These are phyloP conservation scores for Aegilops speltoides DNA, from an alignment of 176 grass and related monocot species.

Conservation along the genomic window DNA sequence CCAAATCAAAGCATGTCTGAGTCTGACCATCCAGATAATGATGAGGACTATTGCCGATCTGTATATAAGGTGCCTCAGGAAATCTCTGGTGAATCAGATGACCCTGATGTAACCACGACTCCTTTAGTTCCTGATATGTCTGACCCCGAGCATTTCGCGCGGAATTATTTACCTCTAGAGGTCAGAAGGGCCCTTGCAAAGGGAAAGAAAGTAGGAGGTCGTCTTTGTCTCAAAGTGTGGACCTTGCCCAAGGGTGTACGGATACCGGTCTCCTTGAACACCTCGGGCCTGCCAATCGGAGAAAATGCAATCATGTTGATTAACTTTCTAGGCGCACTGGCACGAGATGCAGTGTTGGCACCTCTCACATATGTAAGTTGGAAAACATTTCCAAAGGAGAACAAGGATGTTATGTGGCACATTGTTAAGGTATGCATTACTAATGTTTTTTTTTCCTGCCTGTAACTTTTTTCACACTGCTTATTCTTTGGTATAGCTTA, in stretches of 20 bases:
- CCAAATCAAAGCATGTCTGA: neutral
- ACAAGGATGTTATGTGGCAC: conserved; percentile 42
- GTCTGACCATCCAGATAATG: conserved; percentile 4
- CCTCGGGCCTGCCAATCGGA: conserved; percentile 36
- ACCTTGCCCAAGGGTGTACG: conserved; percentile 26
- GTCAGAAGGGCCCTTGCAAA: conserved; percentile 17
- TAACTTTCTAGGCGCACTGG: conserved; percentile 34
- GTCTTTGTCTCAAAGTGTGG: conserved; percentile 39
- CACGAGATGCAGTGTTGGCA: conserved; percentile 38
- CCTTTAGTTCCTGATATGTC: conserved; percentile 19
- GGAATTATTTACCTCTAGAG: conserved; percentile 15
- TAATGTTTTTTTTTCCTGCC: neutral
- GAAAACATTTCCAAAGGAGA: conserved; percentile 20
- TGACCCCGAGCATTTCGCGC: conserved; percentile 15
- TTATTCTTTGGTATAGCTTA: conserved; percentile 33
- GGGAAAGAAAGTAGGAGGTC: neutral
- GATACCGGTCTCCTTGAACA: conserved; percentile 34
- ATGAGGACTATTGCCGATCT: neutral
- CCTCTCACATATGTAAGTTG: conserved; percentile 39
- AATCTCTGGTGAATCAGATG: conserved; percentile 7
- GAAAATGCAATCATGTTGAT: conserved; percentile 24
- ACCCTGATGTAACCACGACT: neutral
- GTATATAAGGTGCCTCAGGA: neutral
- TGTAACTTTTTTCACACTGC: neutral
- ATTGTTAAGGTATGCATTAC: conserved; percentile 30